phyloP scores from a whole-genome alignment of 2,329 filamentous ascomycete species.

The Pseudogymnoascus sp. region DNA sequence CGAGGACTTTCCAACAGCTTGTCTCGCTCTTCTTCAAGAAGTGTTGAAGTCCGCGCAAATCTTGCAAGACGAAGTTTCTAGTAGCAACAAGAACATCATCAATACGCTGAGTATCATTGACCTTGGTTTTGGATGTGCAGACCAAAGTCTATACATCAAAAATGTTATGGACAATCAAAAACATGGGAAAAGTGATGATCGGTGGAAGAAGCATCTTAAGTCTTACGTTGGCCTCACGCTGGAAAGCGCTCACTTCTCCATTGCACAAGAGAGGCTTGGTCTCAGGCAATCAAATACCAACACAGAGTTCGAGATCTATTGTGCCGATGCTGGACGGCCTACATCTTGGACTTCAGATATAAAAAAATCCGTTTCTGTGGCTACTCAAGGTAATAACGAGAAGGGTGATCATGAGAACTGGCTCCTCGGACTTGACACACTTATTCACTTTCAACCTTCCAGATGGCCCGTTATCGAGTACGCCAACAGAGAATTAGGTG shows the following conservation, averaged over 20 bases:
- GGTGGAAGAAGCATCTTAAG: neutral
- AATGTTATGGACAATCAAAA: slow-evolving; percentile 2
- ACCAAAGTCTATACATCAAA: slow-evolving; percentile 14
- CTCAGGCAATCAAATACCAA: neutral
- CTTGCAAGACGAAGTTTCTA: slow-evolving; percentile 1
- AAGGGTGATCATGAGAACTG: slow-evolving; percentile 8
- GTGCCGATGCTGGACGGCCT: slow-evolving; percentile 13
- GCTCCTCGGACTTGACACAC: slow-evolving; percentile 14
- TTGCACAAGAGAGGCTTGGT: slow-evolving; percentile 11
- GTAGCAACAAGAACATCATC: neutral
- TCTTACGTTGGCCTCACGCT: slow-evolving; percentile 13
- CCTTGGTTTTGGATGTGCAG: slow-evolving; percentile 14
- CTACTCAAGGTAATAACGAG: neutral
- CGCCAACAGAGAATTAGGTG: slow-evolving; percentile 10
- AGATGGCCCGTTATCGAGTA: slow-evolving; percentile 12
- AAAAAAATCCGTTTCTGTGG: neutral
- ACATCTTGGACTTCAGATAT: slow-evolving; percentile 11
- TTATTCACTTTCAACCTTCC: slow-evolving; percentile 13
- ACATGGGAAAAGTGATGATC: neutral
- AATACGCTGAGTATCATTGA: slow-evolving; percentile 13
- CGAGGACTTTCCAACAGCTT: slow-evolving; percentile 12
- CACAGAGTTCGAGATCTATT: slow-evolving; percentile 11
- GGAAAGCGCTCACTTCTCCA: slow-evolving; percentile 9
- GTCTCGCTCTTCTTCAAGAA: slow-evolving; percentile 13
- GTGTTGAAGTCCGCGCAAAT: slow-evolving; percentile 11